A percentile compares a stretch with the other conserved stretches of the same genome.
Evolutionary conservation across 1,139 yeast genomes (phyloP).

Genomic region (Debaryomyces sp.): DNA sequence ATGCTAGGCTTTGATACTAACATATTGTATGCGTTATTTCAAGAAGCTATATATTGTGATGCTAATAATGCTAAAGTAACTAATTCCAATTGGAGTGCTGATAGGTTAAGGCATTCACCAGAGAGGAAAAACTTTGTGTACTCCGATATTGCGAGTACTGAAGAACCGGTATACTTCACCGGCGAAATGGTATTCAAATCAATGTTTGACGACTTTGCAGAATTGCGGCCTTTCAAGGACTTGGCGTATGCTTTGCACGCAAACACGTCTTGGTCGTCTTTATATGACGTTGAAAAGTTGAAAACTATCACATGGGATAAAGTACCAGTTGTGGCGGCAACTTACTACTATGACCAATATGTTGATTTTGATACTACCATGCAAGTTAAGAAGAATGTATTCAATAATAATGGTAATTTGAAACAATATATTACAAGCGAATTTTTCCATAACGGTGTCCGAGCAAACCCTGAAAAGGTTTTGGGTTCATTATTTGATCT

Average conservation of each 20-base stretch:
- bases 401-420: constrained; percentile 35
- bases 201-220: constrained; percentile 51
- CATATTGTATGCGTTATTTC: constrained; percentile 54
- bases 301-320: constrained; percentile 28
- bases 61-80: constrained; percentile 21
- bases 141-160: constrained; percentile 10
- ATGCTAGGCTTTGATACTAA: constrained; percentile 53
- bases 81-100: constrained; percentile 52
- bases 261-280: constrained; percentile 40
- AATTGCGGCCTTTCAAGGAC: constrained; percentile 40
- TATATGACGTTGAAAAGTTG: constrained; percentile 42
- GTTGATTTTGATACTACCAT: constrained; percentile 52
- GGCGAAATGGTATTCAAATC: constrained; percentile 61
- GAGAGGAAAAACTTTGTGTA: constrained; percentile 31
- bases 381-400: constrained; percentile 32
- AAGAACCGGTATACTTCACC: constrained; percentile 46
- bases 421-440: constrained; percentile 51
- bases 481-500: constrained; percentile 43
- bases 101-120: constrained; percentile 34
- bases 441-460: constrained; percentile 54
- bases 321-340: constrained; percentile 56
- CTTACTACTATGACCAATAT: constrained; percentile 54
- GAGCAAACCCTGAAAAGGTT: constrained; percentile 44
- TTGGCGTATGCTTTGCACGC: constrained; percentile 48
- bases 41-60: constrained; percentile 59